phyloP scores from a whole-genome alignment of 2,329 filamentous ascomycete genomes.

The Aspergillus fumigatus region DNA sequence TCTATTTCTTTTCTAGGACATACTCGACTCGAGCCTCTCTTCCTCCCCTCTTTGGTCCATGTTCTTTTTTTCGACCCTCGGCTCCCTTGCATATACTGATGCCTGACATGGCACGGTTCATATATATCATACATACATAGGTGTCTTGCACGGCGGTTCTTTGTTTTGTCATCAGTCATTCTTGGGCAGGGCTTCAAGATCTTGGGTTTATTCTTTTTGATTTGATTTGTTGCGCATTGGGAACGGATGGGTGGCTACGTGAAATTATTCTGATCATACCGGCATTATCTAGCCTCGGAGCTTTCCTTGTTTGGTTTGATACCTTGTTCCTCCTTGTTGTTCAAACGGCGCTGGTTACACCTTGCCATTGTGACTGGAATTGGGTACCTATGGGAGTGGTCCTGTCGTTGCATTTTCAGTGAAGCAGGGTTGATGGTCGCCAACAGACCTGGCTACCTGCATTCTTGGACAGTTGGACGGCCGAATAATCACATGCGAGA shows the following conservation, averaged over 20 bases:
- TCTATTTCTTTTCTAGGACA: background rate
- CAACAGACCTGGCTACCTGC: background rate
- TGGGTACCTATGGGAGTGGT: conserved; percentile 12
- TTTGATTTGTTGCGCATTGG: background rate
- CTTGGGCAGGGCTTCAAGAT: background rate
- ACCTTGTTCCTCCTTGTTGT: conserved; percentile 4
- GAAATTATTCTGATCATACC: background rate
- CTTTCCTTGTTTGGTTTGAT: background rate
- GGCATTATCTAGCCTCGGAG: conserved; percentile 1
- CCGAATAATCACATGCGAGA: background rate
- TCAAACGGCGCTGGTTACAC: conserved; percentile 8
- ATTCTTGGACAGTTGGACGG: background rate
- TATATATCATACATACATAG: background rate
- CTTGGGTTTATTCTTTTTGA: background rate
- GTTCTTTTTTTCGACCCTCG: background rate
- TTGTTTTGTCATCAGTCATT: background rate
- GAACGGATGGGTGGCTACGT: background rate
- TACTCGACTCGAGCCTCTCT: background rate
- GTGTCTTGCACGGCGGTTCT: conserved; percentile 6
- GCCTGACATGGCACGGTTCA: background rate
- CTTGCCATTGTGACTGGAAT: conserved; percentile 1
- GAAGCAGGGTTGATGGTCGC: conserved; percentile 10
- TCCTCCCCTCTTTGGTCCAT: conserved; percentile 4
- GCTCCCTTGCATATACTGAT: background rate
- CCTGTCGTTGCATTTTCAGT: conserved; percentile 19